A percentile compares a stretch with the other conserved stretches of the same genome.
These are phyloP conservation scores for Alternaria ventricosa DNA, from an alignment of 2,329 filamentous ascomycete species.

Conservation along the genomic window DNA sequence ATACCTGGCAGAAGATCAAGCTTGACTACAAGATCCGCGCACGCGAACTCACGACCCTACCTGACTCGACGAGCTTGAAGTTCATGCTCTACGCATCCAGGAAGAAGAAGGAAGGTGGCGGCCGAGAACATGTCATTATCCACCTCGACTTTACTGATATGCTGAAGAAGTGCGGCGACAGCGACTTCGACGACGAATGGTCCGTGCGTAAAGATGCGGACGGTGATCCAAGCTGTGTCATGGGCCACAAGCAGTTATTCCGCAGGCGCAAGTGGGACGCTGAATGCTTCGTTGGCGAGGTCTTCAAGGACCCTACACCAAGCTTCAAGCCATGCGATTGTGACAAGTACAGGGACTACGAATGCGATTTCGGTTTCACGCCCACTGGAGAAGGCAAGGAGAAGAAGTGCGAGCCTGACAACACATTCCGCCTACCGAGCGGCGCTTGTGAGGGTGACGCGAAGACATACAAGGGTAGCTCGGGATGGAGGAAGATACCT, in stretches of 20 bases:
- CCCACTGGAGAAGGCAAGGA: constrained; percentile 56
- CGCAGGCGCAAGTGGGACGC: constrained; percentile 83
- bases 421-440: constrained; percentile 69
- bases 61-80: constrained; percentile 90
- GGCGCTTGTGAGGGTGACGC: constrained; percentile 75
- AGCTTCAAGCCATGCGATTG: constrained; percentile 80
- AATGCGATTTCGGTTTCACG: constrained; percentile 94
- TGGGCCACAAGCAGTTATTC: constrained; percentile 94
- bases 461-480: constrained; percentile 81
- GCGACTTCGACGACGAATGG: constrained; percentile 83
- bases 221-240: constrained; percentile 83
- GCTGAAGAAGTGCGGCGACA: constrained; percentile 75
- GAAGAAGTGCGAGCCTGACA: constrained; percentile 71
- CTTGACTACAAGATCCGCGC: constrained; percentile 75
- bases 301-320: constrained; percentile 79
- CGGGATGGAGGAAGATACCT: constrained; percentile 91
- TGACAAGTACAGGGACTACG: constrained; percentile 77
- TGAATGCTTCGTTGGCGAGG: constrained; percentile 85
- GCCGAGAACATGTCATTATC: constrained; percentile 68
- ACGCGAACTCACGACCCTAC: constrained; percentile 80
- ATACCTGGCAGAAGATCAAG: constrained; percentile 74
- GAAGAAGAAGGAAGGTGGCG: constrained; percentile 51
- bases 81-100: constrained; percentile 76
- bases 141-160: constrained; percentile 84
- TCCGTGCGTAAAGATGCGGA: constrained; percentile 81